phyloP scores from a whole-genome alignment of 2,329 filamentous ascomycete genomes.

The Aureobasidium namibiae region DNA sequence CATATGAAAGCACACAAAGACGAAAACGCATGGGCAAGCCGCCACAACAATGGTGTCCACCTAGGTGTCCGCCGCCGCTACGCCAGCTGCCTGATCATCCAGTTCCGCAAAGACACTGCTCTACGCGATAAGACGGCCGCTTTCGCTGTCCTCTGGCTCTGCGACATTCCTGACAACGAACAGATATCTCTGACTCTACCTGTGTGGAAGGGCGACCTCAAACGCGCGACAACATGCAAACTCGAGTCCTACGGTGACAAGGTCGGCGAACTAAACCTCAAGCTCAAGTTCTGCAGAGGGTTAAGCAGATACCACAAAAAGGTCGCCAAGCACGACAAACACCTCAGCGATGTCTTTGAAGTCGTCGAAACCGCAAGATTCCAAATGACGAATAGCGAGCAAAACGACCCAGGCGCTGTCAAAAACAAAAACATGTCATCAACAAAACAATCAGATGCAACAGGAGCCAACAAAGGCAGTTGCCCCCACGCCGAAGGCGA shows the following conservation, averaged over 20 bases:
- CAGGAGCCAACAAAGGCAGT: neutral
- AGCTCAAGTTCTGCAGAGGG: slow-evolving; percentile 53
- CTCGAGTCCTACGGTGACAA: slow-evolving; percentile 48
- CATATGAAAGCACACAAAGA: slow-evolving; percentile 38
- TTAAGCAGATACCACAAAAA: slow-evolving; percentile 51
- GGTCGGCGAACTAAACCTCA: slow-evolving; percentile 51
- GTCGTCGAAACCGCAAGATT: slow-evolving; percentile 55
- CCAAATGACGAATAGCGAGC: slow-evolving; percentile 35
- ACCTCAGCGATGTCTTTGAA: slow-evolving; percentile 54
- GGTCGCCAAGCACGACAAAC: slow-evolving; percentile 46
- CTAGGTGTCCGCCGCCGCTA: slow-evolving; percentile 57
- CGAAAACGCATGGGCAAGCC: slow-evolving; percentile 45
- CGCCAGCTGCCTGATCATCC: slow-evolving; percentile 46
- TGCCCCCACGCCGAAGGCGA: slow-evolving; percentile 16
- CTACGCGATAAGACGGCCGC: slow-evolving; percentile 49
- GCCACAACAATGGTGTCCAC: slow-evolving; percentile 37
- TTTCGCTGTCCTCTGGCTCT: slow-evolving; percentile 60
- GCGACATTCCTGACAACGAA: slow-evolving; percentile 61
- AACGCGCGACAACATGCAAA: slow-evolving; percentile 44
- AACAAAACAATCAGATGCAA: slow-evolving; percentile 11
- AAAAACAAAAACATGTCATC: slow-evolving; percentile 5
- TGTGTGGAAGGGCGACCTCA: slow-evolving; percentile 59
- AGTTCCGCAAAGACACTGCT: slow-evolving; percentile 50
- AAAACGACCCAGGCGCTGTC: slow-evolving; percentile 22
- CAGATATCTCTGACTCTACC: slow-evolving; percentile 49